Evolutionary conservation across 768 basidiomycete species (phyloP), one percentile per base, ranked within the genome.

Genomic region (Podaxis sp.): DNA sequence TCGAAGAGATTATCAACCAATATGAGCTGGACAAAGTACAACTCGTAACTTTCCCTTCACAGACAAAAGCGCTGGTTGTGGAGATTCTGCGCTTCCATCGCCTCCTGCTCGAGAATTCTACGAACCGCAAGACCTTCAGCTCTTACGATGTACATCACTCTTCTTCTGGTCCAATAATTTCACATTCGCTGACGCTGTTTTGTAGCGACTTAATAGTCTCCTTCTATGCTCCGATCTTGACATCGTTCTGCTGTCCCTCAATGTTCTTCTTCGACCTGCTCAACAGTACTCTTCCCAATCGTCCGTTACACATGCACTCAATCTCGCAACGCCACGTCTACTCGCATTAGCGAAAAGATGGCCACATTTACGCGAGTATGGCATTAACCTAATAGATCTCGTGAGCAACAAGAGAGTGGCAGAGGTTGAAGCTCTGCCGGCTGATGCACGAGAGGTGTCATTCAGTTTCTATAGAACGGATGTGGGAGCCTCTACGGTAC

Each of bases 261-360:
- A 91, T 65, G 83, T 98, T 50, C 79, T 97, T 52, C 83, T 98
- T 28, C 90, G 97, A 35, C 95, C 96, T 1, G 88, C 93, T 3
- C 95, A 98, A 69, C 95, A 98, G 70, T 98, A 97, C 71, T 94
- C 92, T 6, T 85, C 88, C 13, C 89, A 93, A 67, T 89, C 90
- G 7, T 86, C 92, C 11, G 88, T 95, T 55, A 89, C 91, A 42
- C 85, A 90, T 65, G 86, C 87, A 1, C 81, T 92, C n/a, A 89
- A 82, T 72, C 89, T 91, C 61, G 93, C 88, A 37, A 90, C 87
- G 2, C 82, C 87, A 59, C 89, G 91, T 55, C 80, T 98, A 11
- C 84, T 90, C 62, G 87, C 89, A 21, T 84, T 98, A 36, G 88
- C 90, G 6, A 91, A 89, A 66, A 85, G 90, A 56, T 95, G 93